Percentiles rank a stretch among this genome's conserved stretches.
phyloP scores from a whole-genome alignment of 305 asterid genomes.

The Stenogyne calaminthoides region DNA sequence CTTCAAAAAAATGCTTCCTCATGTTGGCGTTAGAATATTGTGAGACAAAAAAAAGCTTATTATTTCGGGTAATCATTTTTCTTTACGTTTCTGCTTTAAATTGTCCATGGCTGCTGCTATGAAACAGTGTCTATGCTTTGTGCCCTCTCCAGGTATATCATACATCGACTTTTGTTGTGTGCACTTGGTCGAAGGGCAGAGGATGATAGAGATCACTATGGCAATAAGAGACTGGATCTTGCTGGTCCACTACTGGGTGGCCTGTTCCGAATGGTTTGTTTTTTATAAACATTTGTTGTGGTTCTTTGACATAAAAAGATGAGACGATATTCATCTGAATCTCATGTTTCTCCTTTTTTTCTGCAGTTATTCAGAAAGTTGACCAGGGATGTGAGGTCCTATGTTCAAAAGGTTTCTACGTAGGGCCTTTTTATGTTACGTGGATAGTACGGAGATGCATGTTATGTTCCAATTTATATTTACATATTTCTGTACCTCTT shows the following conservation, averaged over 20 bases:
- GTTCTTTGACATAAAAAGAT: slow-evolving; percentile 24
- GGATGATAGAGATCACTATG: slow-evolving; percentile 98
- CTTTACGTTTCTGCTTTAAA: slow-evolving; percentile 3
- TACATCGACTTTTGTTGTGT: slow-evolving; percentile 90
- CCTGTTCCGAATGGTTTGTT: slow-evolving; percentile 87
- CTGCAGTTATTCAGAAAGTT: slow-evolving; percentile 94
- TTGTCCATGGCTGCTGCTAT: slow-evolving; percentile 20
- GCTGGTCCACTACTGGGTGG: slow-evolving; percentile 99
- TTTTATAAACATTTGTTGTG: slow-evolving; percentile 22
- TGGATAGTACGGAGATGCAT: slow-evolving; percentile 15
- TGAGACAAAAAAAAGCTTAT: slow-evolving; percentile 95
- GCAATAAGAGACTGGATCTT: slow-evolving; percentile 95
- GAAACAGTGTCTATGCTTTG: slow-evolving; percentile 10
- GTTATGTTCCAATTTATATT: slow-evolving; percentile 7
- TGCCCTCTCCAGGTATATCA: slow-evolving; percentile 65
- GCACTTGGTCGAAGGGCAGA: slow-evolving; percentile 96
- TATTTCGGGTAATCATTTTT: slow-evolving; percentile 70
- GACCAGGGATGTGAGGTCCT: slow-evolving; percentile 93
- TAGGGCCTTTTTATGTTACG: slow-evolving; percentile 25
- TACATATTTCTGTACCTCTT: slow-evolving; percentile 25
- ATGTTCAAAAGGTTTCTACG: slow-evolving; percentile 86
- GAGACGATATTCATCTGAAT: slow-evolving; percentile 22
- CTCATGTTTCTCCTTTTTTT: slow-evolving; percentile 37
- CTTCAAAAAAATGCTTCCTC: slow-evolving; percentile 99
- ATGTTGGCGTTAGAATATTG: slow-evolving; percentile 93